Percentiles rank a stretch among this genome's conserved stretches.
phyloP scores from a whole-genome alignment of 257 asterid genomes.

The Nicotiana sylvestris region DNA sequence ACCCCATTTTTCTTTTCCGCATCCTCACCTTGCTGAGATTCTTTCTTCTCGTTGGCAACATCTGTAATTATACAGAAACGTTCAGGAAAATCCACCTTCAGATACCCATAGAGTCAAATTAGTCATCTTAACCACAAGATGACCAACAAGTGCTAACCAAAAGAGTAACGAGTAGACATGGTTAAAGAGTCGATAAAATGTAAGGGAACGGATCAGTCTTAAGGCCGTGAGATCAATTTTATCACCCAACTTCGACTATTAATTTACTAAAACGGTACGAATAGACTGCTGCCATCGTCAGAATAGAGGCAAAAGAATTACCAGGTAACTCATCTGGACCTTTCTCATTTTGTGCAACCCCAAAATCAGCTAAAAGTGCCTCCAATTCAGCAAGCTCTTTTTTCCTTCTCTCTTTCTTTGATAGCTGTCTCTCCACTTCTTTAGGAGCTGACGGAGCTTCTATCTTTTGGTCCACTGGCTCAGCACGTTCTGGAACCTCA shows the following conservation, averaged over 20 bases:
- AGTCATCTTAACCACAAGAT: neutral
- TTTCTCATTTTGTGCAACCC: constrained; percentile 38
- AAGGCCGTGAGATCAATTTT: neutral
- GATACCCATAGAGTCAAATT: neutral
- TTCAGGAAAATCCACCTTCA: neutral
- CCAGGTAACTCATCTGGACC: constrained; percentile 53
- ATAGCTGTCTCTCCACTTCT: constrained; percentile 82
- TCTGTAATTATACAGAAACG: constrained; percentile 22
- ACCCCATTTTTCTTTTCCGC: constrained; percentile 51
- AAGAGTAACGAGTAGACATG: neutral
- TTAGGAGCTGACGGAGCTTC: constrained; percentile 41
- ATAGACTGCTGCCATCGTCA: neutral
- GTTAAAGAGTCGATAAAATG: neutral
- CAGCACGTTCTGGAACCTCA: constrained; percentile 54
- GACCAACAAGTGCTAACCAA: neutral
- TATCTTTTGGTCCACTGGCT: constrained; percentile 17
- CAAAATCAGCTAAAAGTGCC: constrained; percentile 91
- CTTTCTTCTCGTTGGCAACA: constrained; percentile 39
- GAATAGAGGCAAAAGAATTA: constrained; percentile 19
- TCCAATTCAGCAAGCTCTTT: constrained; percentile 97
- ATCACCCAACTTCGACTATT: neutral
- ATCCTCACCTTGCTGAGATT: constrained; percentile 34
- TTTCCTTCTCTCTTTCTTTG: constrained; percentile 89
- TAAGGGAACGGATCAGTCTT: neutral
- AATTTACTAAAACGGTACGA: neutral